Evolutionary conservation across 73 alveolate genomes (phyloP), one percentile per base, ranked within the genome.

Genomic region (Paramecium biaurelia): DNA sequence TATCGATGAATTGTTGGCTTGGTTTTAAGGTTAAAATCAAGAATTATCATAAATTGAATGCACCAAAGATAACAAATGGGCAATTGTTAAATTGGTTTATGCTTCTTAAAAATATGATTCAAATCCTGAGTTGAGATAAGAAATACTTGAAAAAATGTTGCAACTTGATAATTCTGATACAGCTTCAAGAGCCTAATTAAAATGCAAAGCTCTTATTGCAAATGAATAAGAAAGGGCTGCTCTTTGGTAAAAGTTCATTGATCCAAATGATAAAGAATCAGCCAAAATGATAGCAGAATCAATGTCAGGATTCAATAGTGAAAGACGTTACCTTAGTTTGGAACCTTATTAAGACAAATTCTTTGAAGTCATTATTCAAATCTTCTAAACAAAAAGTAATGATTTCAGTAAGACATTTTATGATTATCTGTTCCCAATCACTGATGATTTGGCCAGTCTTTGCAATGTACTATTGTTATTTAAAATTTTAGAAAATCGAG

Each of bases 361-460:
- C 94, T 89, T 89, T 20, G 76, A 68, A 20, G 87, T 70, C 57
- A 70, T 89, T n/a, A 32, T 41, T 5, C 11, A 68, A n/a, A 45
- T 89, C 7, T 89, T 70, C 37, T 57, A 89, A 58, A 70, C 57
- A 1, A 68, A 63, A n/a, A 49, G 88, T 34, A 89, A 53, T 20
- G 94, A 89, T 70, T 70, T 70, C 38, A 72, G 92, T 4, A 89
- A 89, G 18, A 82, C 74, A 7, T 89, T 89, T 79, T 89, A 38
- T 49, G 58, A 89, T 37, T 70, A 70, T 20, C 42, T 89, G 30
- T 72, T 89, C 76, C 94, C 94, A 18, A 32, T 41, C 32, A 89
- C 94, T 67, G 94, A 89, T 70, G 94, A 89, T 49, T 89, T 70
- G 37, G 82, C 89, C 5, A 70, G 57, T 15, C 38, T 89, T 15